Base-by-base conservation (phyloP, 176 grass and related monocot species). In the Puya raimondii region DNA sequence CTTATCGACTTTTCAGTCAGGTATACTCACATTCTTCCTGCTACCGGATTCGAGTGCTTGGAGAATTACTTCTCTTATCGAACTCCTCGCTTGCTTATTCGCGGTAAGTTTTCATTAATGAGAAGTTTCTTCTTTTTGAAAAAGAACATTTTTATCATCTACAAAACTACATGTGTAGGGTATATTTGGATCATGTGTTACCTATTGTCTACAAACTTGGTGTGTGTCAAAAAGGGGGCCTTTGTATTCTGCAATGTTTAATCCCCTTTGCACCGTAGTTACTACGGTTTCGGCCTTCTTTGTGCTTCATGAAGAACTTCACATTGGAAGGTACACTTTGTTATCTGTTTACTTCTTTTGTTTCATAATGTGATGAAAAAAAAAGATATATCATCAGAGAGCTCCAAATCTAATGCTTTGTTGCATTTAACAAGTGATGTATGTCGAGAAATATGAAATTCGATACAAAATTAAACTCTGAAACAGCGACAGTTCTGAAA, bases 231-330 rank as follows among this genome's bases (percentile, higher is more conserved):
- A 83, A 23, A 73, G 74, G 69, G 82, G 89, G 1, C 85, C 89
- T 49, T 82, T 92, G 25, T 92, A 80, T 81, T 85, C 89, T 3
- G 89, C 85, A 29, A 88, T 88, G 85, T 92, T 92, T 79, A 86
- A 78, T 73, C 89, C 89, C 1, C 77, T 88, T 21, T 78, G n/a
- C 50, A 86, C 82, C 50, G 49, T 92, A 9, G 50, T 88, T 87
- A 88, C 82, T 48, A 83, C 82, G n/a, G 61, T 76, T 12, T 15
- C 88, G 63, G 80, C 80, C 63, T 69, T 67, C 42, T 2, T 64
- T 9, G 2, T 92, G 0, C 89, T 88, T 15, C 67, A 79, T 8
- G 88, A 91, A 51, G 69, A 88, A 15, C 78, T 90, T 23, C 66
- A 95, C 64, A 50, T 87, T 15, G 87, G 91, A 78, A 87, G 91